Evolutionary conservation across 768 basidiomycete species (phyloP).

Genomic region (Hysterangium stoloniferum): DNA sequence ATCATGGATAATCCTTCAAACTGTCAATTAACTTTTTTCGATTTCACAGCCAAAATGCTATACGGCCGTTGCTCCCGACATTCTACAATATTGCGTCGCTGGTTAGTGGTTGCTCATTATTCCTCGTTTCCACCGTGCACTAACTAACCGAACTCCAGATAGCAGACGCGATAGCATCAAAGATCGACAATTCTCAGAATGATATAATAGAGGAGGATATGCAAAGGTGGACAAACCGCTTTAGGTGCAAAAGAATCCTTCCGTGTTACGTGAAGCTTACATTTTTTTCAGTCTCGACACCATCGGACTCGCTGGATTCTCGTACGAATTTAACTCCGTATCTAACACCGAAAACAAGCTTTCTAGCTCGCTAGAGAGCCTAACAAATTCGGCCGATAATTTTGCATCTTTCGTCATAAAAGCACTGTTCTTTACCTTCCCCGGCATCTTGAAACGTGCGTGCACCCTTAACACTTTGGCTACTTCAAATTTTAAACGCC

Average conservation of each 20-base stretch:
- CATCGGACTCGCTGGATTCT: conserved; percentile 16
- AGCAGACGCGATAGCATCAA: not conserved
- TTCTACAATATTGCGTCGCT: conserved; percentile 1
- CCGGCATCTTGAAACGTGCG: conserved; percentile 24
- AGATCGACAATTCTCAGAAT: not conserved
- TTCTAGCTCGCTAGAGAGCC: conserved; percentile 10
- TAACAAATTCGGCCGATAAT: conserved; percentile 15
- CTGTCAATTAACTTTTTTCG: not conserved
- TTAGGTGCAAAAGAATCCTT: too few species aligned
- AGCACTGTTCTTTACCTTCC: conserved; percentile 40
- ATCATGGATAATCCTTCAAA: conserved; percentile 4
- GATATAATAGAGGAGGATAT: conserved; percentile 7
- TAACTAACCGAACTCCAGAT: not conserved
- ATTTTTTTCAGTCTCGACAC: conserved; percentile 12
- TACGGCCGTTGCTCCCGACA: conserved; percentile 1
- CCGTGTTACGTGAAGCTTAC: too few species aligned
- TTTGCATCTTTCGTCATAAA: conserved; percentile 27
- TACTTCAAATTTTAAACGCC: not conserved
- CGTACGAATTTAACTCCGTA: conserved; percentile 13
- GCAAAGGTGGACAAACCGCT: conserved; percentile 10
- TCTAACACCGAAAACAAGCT: not conserved
- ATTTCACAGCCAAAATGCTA: not conserved
- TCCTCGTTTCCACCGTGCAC: not conserved
- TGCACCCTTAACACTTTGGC: not conserved
- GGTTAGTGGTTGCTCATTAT: not conserved